Percentiles rank a stretch among this genome's conserved stretches.
phyloP scores from a whole-genome alignment of 305 asterid genomes.

The Solanum aculeatissimum region DNA sequence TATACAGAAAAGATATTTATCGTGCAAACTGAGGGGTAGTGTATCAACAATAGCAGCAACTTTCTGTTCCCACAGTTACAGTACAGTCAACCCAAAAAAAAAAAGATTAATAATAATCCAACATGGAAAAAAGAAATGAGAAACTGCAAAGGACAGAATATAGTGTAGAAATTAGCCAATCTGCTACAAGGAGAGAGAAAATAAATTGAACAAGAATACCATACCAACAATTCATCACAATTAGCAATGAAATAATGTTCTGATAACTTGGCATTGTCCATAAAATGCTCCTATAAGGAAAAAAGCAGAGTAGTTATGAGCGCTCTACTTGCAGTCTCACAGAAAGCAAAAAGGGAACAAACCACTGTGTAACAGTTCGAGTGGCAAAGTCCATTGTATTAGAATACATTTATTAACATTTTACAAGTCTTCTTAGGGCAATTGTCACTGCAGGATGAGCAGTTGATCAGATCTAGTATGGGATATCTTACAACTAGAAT shows the following conservation, averaged over 20 bases:
- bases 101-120: not conserved
- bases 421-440: no score
- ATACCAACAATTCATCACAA: constrained; percentile 72
- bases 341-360: not conserved
- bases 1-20: constrained; percentile 68
- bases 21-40: constrained; percentile 68
- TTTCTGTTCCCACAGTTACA: constrained; percentile 40
- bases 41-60: constrained; percentile 80
- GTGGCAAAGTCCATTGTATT: not conserved
- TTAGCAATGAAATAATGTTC: constrained; percentile 61
- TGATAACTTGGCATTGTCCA: constrained; percentile 79
- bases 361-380: not conserved
- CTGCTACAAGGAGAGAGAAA: not conserved
- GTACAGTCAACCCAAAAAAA: not conserved
- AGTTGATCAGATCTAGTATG: no score
- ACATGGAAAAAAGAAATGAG: not conserved
- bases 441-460: no score
- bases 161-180: not conserved
- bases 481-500: no score
- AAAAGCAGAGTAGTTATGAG: not conserved
- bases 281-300: constrained; percentile 56
- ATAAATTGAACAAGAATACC: constrained; percentile 5
- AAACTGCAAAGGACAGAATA: constrained; percentile 1
- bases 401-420: not conserved
- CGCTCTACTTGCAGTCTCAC: not conserved